These are phyloP conservation scores for Eucommia ulmoides DNA, from an alignment of 257 asterid genomes.

Conservation along the genomic window DNA sequence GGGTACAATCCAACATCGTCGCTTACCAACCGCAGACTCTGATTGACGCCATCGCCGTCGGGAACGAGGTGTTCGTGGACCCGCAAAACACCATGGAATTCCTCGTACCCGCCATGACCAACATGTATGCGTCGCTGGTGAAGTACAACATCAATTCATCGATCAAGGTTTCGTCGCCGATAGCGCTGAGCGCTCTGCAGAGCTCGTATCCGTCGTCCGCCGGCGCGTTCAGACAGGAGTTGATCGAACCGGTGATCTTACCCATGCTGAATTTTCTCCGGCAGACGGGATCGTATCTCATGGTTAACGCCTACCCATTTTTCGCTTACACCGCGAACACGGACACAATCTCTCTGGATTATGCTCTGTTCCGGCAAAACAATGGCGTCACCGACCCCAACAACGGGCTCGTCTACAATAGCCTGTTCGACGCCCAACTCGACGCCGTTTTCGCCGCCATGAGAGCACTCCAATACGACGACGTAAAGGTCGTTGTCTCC, in stretches of 20 bases:
- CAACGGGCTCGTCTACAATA: conserved; percentile 53
- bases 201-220: conserved; percentile 71
- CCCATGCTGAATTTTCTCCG: conserved; percentile 56
- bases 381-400: conserved; percentile 40
- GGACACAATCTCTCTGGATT: conserved; percentile 52
- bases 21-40: conserved; percentile 38
- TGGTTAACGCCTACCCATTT: conserved; percentile 72
- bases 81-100: conserved; percentile 38
- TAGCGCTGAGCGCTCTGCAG: conserved; percentile 55
- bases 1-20: conserved; percentile 59
- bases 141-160: conserved; percentile 30
- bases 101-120: conserved; percentile 84
- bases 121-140: conserved; percentile 44
- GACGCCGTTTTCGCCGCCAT: conserved; percentile 82
- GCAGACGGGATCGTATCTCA: conserved; percentile 51
- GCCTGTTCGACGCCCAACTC: conserved; percentile 62
- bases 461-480: conserved; percentile 32
- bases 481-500: conserved; percentile 37
- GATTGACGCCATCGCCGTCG: conserved; percentile 71
- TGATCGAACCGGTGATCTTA: conserved; percentile 59
- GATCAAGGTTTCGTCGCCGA: conserved; percentile 55
- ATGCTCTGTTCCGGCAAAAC: conserved; percentile 48
- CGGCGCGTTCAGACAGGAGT: conserved; percentile 56
- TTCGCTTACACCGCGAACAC: conserved; percentile 60
- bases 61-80: conserved; percentile 71